phyloP scores from a whole-genome alignment of 2,329 filamentous ascomycete species.

The Nigrospora oryzae region DNA sequence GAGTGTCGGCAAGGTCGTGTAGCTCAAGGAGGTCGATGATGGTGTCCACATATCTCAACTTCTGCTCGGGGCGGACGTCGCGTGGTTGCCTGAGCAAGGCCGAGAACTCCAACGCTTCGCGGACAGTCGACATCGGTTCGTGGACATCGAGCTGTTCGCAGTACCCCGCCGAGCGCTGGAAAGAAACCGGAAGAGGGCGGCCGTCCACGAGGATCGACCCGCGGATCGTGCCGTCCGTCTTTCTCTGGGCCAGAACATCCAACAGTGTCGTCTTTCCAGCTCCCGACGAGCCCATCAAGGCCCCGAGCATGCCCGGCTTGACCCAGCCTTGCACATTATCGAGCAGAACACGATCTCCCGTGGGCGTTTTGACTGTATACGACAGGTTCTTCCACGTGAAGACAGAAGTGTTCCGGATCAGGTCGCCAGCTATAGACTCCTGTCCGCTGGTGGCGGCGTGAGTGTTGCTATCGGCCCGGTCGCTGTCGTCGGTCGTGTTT shows the following conservation, averaged over 20 bases:
- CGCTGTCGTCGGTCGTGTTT: too few species aligned
- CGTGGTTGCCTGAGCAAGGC: constrained; percentile 54
- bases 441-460: too few species aligned
- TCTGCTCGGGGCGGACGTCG: constrained; percentile 49
- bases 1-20: constrained; percentile 54
- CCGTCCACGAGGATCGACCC: constrained; percentile 56
- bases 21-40: constrained; percentile 62
- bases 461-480: neutral
- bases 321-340: constrained; percentile 51
- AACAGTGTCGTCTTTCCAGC: constrained; percentile 57
- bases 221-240: constrained; percentile 14
- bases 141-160: constrained; percentile 67
- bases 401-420: neutral
- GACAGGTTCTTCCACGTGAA: constrained; percentile 2
- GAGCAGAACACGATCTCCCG: constrained; percentile 45
- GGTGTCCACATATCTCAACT: constrained; percentile 59
- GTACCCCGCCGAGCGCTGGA: constrained; percentile 64
- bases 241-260: constrained; percentile 56
- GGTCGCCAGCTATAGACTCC: neutral
- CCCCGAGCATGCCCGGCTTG: constrained; percentile 57
- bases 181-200: constrained; percentile 47
- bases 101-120: constrained; percentile 58
- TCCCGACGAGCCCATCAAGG: constrained; percentile 55
- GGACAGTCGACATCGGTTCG: constrained; percentile 56
- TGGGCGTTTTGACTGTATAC: constrained; percentile 30